Evolutionary conservation across 2,329 filamentous ascomycete species (phyloP).

Genomic region (Claviceps sp.): DNA sequence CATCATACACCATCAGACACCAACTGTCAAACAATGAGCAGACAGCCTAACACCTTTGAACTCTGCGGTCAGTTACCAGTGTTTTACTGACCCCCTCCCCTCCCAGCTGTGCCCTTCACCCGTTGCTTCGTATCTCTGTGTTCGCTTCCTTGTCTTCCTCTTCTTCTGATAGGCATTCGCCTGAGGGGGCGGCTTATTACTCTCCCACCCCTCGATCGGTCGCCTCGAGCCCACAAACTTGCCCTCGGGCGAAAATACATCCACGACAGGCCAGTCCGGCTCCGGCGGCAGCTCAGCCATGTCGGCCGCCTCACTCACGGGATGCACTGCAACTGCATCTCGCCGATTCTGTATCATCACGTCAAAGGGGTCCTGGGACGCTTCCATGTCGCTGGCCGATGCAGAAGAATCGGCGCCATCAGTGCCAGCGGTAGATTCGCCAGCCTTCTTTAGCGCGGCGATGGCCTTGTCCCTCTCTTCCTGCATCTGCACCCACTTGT

Average conservation of each 20-base stretch:
- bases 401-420: neutral
- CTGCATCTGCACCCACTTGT: conserved; percentile 8
- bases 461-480: conserved; percentile 11
- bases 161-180: conserved; percentile 28
- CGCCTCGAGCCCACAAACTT: conserved; percentile 54
- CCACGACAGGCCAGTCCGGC: conserved; percentile 53
- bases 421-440: neutral
- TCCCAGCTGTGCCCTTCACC: no score
- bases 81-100: no score
- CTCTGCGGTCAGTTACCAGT: no score
- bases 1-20: neutral
- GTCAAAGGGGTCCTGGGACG: conserved; percentile 12
- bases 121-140: no score
- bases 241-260: conserved; percentile 79
- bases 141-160: conserved; percentile 16
- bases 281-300: conserved; percentile 10
- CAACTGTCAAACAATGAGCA: no score
- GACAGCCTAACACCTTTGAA: no score
- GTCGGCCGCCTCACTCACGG: neutral
- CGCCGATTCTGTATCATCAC: conserved; percentile 15
- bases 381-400: neutral
- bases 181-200: conserved; percentile 42
- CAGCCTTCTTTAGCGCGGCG: conserved; percentile 4
- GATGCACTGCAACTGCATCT: conserved; percentile 4
- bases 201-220: conserved; percentile 60